phyloP scores from a whole-genome alignment of 768 basidiomycete genomes.

The Atractiella rhizophila region DNA sequence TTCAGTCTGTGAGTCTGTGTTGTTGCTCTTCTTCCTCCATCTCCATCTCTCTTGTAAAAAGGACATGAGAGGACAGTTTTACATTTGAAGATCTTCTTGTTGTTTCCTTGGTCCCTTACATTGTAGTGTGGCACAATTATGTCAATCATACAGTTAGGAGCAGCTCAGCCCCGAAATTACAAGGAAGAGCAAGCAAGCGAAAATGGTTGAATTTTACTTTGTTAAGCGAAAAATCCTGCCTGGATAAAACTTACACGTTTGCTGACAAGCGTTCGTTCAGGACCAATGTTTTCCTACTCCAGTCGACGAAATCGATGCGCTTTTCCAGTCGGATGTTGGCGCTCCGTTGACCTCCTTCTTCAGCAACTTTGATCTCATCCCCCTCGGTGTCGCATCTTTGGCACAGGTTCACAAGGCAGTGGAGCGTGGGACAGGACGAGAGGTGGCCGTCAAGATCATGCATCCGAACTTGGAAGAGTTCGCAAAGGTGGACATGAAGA shows the following conservation, averaged over 20 bases:
- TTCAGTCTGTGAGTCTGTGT: no score
- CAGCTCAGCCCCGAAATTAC: no score
- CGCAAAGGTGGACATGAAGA: constrained; percentile 42
- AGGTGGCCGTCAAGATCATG: constrained; percentile 62
- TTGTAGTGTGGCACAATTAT: no score
- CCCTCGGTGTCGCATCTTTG: constrained; percentile 83
- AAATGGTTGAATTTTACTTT: no score
- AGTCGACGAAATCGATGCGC: constrained; percentile 43
- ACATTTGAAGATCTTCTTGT: no score
- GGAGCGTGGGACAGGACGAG: constrained; percentile 41
- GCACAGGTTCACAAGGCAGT: constrained; percentile 81
- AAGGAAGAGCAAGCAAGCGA: no score
- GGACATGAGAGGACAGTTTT: no score
- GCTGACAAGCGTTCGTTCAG: constrained; percentile 26
- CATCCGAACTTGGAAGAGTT: constrained; percentile 86
- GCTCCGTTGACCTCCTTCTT: constrained; percentile 46
- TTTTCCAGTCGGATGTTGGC: constrained; percentile 61
- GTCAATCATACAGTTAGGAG: no score
- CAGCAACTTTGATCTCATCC: constrained; percentile 54
- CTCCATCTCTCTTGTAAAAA: no score
- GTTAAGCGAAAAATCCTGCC: constrained; percentile 20
- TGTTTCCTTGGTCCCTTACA: no score
- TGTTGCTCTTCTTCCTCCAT: no score
- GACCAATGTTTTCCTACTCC: constrained; percentile 82
- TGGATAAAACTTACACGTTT: no score